Base-by-base conservation (phyloP, 2,329 filamentous ascomycete species). In the Incumbomyces delicatus region DNA sequence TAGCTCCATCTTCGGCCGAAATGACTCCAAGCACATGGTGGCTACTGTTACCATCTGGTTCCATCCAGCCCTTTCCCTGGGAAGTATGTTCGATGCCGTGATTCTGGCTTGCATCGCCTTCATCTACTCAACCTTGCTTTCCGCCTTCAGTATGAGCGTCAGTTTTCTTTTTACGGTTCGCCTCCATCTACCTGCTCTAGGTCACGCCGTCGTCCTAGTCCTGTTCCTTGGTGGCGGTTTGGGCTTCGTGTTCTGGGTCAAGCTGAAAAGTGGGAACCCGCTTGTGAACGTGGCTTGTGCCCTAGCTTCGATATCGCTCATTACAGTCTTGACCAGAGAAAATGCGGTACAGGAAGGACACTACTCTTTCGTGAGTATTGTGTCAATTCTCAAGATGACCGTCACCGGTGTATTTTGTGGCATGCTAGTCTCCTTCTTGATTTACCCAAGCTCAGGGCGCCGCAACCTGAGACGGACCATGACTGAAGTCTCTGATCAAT, bases 21-120 rank as follows among this genome's bases (percentile, higher is more conserved):
- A 88, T 60, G 89, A 95, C 66, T 87, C 87, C 42, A 95, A 95
- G 61, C 90, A 95, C 65, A 82, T 95, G 60, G 87, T 95, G 43
- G 88, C 88, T 29, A 95, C 90, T 2, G 80, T 95, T 48, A 94
- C 87, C 1, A 89, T 95, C 10, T 96, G 95, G 61, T 96, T 95
- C 59, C 88, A 95, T 63, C 88, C 90, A 3, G 86, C 87, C 5
- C 76, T 90, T 48, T 87, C 87, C 14, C 78, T 82, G 20, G 90
- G 90, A 1, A 92, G 85, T 54, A 95, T 95, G 87, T 76, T 87
- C 48, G 86, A 95, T 65, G 89, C 88, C 2, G 77, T 83, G 10
- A 67, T 89, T 30, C 80, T 92, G 48, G 86, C 87, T 5, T 67
- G 85, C 32, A 72, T 84, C 30, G 89, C 88, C 1, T 86, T 95